A percentile compares a stretch with the other conserved stretches of the same genome.
These are phyloP conservation scores for Lactifluus subvellereus DNA, from an alignment of 768 basidiomycete species.

Conservation along the genomic window DNA sequence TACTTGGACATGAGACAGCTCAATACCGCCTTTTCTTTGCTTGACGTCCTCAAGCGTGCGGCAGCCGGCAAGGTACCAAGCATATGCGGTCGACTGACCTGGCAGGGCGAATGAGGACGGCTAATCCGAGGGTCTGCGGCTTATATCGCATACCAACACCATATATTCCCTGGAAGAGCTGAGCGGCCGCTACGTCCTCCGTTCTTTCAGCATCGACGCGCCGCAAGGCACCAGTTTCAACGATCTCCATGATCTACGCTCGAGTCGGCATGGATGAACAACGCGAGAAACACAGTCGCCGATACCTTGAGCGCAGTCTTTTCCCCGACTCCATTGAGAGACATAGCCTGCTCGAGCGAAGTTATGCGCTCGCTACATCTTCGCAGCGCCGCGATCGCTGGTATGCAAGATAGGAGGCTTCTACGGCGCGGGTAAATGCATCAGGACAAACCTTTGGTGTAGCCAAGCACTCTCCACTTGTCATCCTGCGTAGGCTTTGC, in stretches of 20 bases:
- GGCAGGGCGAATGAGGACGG: neutral
- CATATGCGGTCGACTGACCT: slow-evolving; percentile 61
- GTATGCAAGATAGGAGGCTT: neutral
- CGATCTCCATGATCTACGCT: slow-evolving; percentile 70
- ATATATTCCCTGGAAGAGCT: slow-evolving; percentile 74
- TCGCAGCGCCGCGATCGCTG: slow-evolving; percentile 56
- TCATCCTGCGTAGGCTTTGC: slow-evolving; percentile 56
- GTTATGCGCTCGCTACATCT: slow-evolving; percentile 53
- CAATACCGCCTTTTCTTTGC: slow-evolving; percentile 54
- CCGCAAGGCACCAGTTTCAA: slow-evolving; percentile 64
- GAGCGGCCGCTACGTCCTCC: slow-evolving; percentile 50
- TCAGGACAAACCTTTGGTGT: slow-evolving; percentile 52
- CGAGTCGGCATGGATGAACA: neutral
- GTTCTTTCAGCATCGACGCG: slow-evolving; percentile 65
- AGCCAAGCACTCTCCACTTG: slow-evolving; percentile 59
- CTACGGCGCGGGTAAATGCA: neutral
- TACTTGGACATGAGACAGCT: slow-evolving; percentile 51
- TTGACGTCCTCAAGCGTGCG: slow-evolving; percentile 71
- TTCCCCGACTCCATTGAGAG: slow-evolving; percentile 57
- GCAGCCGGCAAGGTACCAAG: slow-evolving; percentile 74
- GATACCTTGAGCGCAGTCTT: slow-evolving; percentile 71
- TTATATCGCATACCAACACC: slow-evolving; percentile 60
- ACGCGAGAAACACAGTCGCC: neutral
- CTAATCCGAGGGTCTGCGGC: neutral
- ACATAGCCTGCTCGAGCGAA: slow-evolving; percentile 51